Evolutionary conservation across 1,284 basidiomycete genomes (phyloP).

Genomic region (Takashimella koratensis): DNA sequence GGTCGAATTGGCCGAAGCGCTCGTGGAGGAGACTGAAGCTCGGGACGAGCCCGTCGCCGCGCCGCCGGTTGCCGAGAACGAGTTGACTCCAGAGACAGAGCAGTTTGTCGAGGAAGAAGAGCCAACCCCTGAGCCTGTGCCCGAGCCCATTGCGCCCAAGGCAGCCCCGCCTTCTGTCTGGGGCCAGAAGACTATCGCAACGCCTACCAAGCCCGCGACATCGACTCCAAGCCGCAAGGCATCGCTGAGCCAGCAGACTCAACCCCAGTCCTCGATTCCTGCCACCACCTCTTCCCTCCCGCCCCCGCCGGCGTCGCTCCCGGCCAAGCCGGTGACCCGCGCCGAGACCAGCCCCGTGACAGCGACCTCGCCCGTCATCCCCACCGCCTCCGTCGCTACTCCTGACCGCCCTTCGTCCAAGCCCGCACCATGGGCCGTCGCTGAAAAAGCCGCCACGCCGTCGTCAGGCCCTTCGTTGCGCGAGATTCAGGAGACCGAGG

Average conservation of each 20-base stretch:
- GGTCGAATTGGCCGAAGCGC: neutral
- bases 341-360: neutral
- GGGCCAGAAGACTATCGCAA: constrained; percentile 24
- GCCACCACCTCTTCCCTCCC: constrained; percentile 29
- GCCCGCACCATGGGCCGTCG: constrained; percentile 45
- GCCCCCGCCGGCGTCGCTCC: constrained; percentile 29
- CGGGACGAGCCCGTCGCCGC: constrained; percentile 5
- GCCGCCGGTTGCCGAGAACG: constrained; percentile 7
- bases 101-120: constrained; percentile 4
- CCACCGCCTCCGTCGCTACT: constrained; percentile 11
- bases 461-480: constrained; percentile 64
- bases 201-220: constrained; percentile 16
- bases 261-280: constrained; percentile 31
- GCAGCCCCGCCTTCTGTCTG: constrained; percentile 27
- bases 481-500: constrained; percentile 94
- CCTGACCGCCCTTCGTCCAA: constrained; percentile 25
- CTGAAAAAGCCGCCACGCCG: constrained; percentile 41
- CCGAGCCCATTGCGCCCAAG: constrained; percentile 9
- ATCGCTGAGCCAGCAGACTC: constrained; percentile 27
- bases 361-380: neutral
- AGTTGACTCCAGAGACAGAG: constrained; percentile 6
- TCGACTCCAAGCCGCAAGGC: constrained; percentile 25
- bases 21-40: constrained; percentile 4
- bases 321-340: constrained; percentile 24
- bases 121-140: constrained; percentile 2